Conservation (phyloP, 768 basidiomycete species). For the Trametes coccinea region DNA sequence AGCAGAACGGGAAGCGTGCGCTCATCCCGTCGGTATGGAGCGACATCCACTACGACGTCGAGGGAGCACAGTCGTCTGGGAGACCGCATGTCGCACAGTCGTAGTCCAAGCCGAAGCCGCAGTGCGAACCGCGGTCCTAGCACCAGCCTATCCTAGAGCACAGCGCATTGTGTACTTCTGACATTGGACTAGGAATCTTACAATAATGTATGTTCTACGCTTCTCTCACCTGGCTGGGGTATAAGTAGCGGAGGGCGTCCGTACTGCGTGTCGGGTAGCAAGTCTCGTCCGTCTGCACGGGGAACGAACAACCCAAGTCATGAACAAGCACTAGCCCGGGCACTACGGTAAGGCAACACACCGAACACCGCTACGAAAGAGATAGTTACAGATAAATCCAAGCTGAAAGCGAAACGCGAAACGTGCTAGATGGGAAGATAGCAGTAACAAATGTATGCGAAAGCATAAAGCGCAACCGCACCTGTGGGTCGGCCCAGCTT, state of each 20-base stretch:
- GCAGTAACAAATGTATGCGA: conserved; percentile 7
- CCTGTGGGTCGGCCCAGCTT: conserved; percentile 4
- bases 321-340: conserved; percentile 1
- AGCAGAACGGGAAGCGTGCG: conserved; percentile 5
- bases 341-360: conserved; percentile 8
- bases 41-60: conserved; percentile 13
- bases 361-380: conserved; percentile 6
- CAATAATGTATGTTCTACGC: conserved; percentile 15
- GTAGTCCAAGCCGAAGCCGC: not conserved
- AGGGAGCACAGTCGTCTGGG: conserved; percentile 15
- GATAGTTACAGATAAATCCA: conserved; percentile 12
- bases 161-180: not conserved
- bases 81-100: not conserved
- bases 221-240: conserved; percentile 13
- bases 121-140: conserved; percentile 7
- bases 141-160: not conserved
- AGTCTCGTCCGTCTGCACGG: not conserved
- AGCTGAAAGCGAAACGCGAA: not conserved
- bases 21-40: conserved; percentile 13
- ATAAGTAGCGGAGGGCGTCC: conserved; percentile 4
- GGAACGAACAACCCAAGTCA: not conserved
- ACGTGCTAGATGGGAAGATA: conserved; percentile 3
- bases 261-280: not conserved
- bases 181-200: conserved; percentile 15
- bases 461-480: conserved; percentile 4